Base-by-base conservation (phyloP, 345 rosid species). In the Geranium rotundifolium region DNA sequence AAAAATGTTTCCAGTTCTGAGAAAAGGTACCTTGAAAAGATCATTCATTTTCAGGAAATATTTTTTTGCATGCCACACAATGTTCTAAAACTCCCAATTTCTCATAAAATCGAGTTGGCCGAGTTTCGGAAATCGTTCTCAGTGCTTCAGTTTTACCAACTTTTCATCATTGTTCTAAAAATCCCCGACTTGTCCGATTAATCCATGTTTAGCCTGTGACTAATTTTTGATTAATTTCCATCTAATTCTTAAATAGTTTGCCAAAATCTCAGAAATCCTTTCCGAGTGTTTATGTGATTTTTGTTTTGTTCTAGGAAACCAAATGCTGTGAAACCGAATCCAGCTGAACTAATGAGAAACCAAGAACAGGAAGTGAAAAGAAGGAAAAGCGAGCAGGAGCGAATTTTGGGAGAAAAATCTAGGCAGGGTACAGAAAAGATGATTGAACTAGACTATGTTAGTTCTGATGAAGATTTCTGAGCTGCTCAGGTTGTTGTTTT, bases 391-490 rank as follows among this genome's bases (percentile, higher is more conserved):
- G 77, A 73, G 3, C 64, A 30, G 2, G 73, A 62, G 56, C 71
- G 64, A 64, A 19, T 64, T 66, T 65, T 50, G 9, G 71, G 63
- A 31, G 83, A 69, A 30, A 65, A 62, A 34, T 19, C 66, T 58
- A 69, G 58, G 67, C 77, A 29, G 13, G 67, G 77, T 61, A 37
- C 57, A n/a, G 83, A 61, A 57, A 85, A 80, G 72, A 76, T 81
- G 89, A 90, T 92, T 70, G 86, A 84, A 71, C 62, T 90, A 19
- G 84, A 87, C 54, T 62, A 77, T 50, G 70, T 76, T 75, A 81
- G 81, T 75, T 92, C 93, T 5, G 96, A 87, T 29, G 92, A 88
- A 57, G 96, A 86, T 54, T 19, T 63, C 16, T 80, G 70, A 76
- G 68, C 23, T 4, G 27, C 27, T 23, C 27, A 23, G 27, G 27